Percentiles rank a stretch among this genome's conserved stretches.
Evolutionary conservation across 139 green algal species (phyloP).

Genomic region (Tetraselmis striata): DNA sequence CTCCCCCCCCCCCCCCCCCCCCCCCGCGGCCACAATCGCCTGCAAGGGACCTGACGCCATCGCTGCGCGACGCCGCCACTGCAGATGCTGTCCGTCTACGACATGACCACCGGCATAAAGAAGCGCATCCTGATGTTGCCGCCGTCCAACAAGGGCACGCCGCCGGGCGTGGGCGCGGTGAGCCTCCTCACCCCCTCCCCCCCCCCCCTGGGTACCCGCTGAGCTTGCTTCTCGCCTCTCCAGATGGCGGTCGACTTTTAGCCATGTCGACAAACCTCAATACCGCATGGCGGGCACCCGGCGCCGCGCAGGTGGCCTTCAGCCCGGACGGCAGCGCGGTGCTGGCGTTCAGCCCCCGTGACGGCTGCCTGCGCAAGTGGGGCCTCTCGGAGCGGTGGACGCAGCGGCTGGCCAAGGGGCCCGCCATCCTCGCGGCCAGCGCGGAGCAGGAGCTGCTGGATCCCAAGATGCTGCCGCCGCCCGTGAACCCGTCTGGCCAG

Average conservation of each 20-base stretch:
- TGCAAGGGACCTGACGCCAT: too few relatives aligned
- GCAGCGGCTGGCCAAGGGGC: neutral
- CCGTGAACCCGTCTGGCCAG: neutral
- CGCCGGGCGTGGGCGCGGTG: neutral
- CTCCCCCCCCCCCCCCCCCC: too few relatives aligned
- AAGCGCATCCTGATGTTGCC: neutral
- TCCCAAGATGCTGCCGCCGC: neutral
- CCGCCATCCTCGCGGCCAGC: neutral
- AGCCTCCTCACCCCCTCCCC: neutral
- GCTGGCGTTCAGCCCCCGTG: neutral
- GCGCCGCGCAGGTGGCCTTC: neutral
- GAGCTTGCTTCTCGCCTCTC: too few relatives aligned
- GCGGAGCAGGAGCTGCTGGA: neutral
- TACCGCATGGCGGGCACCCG: too few relatives aligned
- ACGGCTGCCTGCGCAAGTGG: neutral
- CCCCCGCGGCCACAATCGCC: too few relatives aligned
- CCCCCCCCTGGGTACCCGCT: neutral
- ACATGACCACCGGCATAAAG: neutral
- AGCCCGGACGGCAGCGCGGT: neutral
- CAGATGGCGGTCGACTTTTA: too few relatives aligned
- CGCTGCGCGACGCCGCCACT: too few relatives aligned
- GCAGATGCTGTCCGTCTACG: neutral
- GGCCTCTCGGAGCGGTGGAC: neutral
- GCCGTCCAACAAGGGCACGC: neutral
- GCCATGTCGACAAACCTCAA: too few relatives aligned